Evolutionary conservation across 2,329 filamentous ascomycete genomes (phyloP).

Genomic region (Trichoderma koningii): DNA sequence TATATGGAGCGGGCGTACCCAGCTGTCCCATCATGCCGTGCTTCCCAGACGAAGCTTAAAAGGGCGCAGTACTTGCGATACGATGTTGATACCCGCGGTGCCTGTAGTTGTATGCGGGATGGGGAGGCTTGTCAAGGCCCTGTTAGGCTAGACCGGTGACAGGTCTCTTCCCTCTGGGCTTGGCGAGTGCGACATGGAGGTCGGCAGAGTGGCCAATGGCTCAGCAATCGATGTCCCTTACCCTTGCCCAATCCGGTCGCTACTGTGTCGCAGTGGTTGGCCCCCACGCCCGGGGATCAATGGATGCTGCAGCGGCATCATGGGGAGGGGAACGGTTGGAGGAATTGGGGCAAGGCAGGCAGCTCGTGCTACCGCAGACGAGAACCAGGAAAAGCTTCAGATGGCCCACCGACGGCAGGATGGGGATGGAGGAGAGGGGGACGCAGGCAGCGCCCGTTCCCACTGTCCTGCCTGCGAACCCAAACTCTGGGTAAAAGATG

Average conservation of each 20-base stretch:
- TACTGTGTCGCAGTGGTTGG: slow-evolving; percentile 23
- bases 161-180: background rate
- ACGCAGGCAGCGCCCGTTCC: slow-evolving; percentile 15
- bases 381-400: slow-evolving; percentile 5
- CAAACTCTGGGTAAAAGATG: slow-evolving; percentile 4
- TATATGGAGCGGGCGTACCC: slow-evolving; percentile 5
- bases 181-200: slow-evolving; percentile 15
- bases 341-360: background rate
- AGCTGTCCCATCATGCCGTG: slow-evolving; percentile 9
- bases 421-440: slow-evolving; percentile 10
- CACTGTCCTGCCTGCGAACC: background rate
- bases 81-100: no score
- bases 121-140: slow-evolving; percentile 6
- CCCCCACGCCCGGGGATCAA: slow-evolving; percentile 24
- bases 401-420: slow-evolving; percentile 5
- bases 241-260: slow-evolving; percentile 19
- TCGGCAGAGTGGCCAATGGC: background rate
- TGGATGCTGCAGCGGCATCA: slow-evolving; percentile 12
- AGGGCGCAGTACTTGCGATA: slow-evolving; percentile 7
- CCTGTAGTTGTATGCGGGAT: background rate
- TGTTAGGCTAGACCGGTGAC: slow-evolving; percentile 21
- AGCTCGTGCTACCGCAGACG: background rate
- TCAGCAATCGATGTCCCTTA: background rate
- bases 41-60: slow-evolving; percentile 19
- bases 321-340: background rate